Evolutionary conservation across 176 grass and related monocot species (phyloP).

Genomic region (Cenchrus americanus): DNA sequence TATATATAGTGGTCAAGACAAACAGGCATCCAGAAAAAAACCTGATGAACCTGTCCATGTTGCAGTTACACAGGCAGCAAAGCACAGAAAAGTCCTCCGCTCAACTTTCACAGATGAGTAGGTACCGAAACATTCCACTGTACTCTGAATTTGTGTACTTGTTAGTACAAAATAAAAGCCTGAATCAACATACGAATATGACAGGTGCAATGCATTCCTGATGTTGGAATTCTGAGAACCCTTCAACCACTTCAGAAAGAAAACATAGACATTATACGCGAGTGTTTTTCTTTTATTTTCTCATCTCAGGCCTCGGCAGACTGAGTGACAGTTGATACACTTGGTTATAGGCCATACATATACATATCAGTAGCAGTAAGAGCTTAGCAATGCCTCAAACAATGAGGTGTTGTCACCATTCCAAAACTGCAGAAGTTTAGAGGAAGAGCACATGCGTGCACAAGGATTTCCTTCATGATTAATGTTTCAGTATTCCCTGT

Average conservation of each 20-base stretch:
- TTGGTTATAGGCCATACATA: background rate
- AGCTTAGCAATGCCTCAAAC: conserved; percentile 2
- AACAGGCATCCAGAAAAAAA: background rate
- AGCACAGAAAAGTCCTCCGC: background rate
- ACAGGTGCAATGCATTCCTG: background rate
- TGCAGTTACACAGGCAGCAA: background rate
- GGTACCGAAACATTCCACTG: background rate
- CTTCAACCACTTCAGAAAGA: background rate
- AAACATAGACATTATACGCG: background rate
- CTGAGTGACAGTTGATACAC: background rate
- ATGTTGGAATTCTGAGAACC: background rate
- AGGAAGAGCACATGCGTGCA: background rate
- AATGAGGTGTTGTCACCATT: background rate
- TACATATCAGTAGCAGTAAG: background rate
- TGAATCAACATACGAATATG: background rate
- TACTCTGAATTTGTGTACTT: background rate
- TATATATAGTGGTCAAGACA: background rate
- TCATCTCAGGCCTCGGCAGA: background rate
- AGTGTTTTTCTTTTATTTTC: background rate
- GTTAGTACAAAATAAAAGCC: background rate
- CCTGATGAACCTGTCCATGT: no score
- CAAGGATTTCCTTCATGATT: background rate
- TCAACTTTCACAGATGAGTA: background rate
- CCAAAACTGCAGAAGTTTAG: background rate
- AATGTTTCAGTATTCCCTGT: background rate